Conservation (phyloP, 306 rosid species). For the Rosa rugosa region DNA sequence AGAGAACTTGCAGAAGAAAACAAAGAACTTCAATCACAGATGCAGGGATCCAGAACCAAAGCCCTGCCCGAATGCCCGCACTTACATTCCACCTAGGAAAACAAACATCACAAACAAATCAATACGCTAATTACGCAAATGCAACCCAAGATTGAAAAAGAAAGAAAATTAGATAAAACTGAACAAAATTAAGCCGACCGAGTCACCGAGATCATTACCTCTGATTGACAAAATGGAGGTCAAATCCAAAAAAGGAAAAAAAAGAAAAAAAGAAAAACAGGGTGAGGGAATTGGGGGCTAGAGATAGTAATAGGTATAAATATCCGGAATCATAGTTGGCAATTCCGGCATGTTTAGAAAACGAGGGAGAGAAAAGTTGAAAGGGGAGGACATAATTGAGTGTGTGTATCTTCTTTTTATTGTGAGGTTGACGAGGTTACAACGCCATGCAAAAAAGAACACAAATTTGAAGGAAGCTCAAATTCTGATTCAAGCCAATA, state of each 20-base stretch:
- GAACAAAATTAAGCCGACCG: not conserved
- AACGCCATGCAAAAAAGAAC: constrained; percentile 4
- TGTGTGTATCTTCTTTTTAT: constrained; percentile 3
- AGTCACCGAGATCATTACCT: constrained; percentile 26
- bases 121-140: constrained; percentile 8
- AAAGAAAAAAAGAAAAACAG: not conserved
- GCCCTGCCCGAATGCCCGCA: constrained; percentile 54
- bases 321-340: constrained; percentile 19
- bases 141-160: not conserved
- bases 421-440: constrained; percentile 45
- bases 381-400: not conserved
- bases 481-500: not conserved
- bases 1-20: constrained; percentile 30
- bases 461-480: constrained; percentile 29
- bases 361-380: constrained; percentile 30
- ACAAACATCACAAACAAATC: constrained; percentile 11
- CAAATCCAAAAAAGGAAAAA: not conserved
- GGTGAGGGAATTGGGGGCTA: constrained; percentile 13
- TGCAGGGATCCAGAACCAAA: constrained; percentile 33
- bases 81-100: constrained; percentile 27
- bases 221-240: constrained; percentile 19
- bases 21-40: constrained; percentile 61
- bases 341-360: constrained; percentile 32
- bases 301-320: constrained; percentile 26
- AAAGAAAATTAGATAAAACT: not conserved